Evolutionary conservation across 2,329 filamentous ascomycete species (phyloP), one percentile per base, ranked within the genome.

Genomic region (Ceratocystis cubensis): DNA sequence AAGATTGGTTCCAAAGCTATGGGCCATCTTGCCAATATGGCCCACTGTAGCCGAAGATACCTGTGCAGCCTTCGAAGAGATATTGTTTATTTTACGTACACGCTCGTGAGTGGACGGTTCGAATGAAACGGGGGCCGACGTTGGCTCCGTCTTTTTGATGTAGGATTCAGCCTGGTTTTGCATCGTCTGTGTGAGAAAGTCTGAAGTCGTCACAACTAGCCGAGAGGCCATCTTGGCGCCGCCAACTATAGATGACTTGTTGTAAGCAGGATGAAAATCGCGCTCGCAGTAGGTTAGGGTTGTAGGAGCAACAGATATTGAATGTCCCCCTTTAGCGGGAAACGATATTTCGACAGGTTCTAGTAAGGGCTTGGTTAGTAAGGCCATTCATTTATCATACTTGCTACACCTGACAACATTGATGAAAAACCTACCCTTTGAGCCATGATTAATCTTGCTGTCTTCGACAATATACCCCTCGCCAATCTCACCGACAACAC

Each of bases 401-500:
- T n/a, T 41, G 61, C 61, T 6, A 66, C 28, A 15, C 48, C n/a
- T 5, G 22, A 17, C 2, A 44, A 6, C 57, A 44, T 8, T 28
- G 20, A 20, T 1, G 46, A 20, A 46, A 61, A 50, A 30, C 81
- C 73, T 79, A 96, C 91, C 89, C 81, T 99, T 97, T 4, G 89
- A 93, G n/a, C 94, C 94, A 17, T 88, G 86, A 73, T 88, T 85
- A 69, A 99, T 81, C 63, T 81, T 82, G 33, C 84, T 80, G 70
- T 92, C 84, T 73, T 96, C 91, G 17, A 93, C 80, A 20, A 96
- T 82, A 72, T 90, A 93, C 20, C 87, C 88, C 67, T 93, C 88
- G 67, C 88, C 85, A 69, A 99, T 79, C 77, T 99, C 93, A 59
- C 94, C 94, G 33, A 99, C 89, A 7, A 99, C 89, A 71, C 90